Evolutionary conservation across 352 stramenopile genomes (phyloP), one percentile per base, ranked within the genome.

Genomic region (Poterioochromonas sp.): DNA sequence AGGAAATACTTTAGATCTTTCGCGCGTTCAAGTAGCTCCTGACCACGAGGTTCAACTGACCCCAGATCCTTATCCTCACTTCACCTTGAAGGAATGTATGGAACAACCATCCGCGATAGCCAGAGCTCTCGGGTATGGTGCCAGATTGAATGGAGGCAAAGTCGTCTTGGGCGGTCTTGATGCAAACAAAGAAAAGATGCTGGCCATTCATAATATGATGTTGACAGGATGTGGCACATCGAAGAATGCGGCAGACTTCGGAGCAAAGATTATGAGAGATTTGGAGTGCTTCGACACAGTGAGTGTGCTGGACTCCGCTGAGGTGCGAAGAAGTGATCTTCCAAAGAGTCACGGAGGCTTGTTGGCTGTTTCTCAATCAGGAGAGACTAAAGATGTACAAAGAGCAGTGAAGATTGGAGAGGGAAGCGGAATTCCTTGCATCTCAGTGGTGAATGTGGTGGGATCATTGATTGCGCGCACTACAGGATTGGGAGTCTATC

Each of bases 311-410:
- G 92, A 97, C 83, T 91, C 92, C 34, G 92, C 90, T 18, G 92
- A 97, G 83, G 90, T 86, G 41, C 54, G 78, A 73, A 58, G 77
- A 26, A 85, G 94, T 58, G 87, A 94, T 29, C 88, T 97, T 60
- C 83, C 90, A 0, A 90, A 90, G 73, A 88, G 90, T 69, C 84
- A 94, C 37, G 89, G 87, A 29, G 92, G 92, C 0, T 81, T 98
- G 41, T 86, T 99, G 41, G 94, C 97, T n/a, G 93, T 99, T 22
- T 98, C 91, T 58, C 95, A 99, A 85, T 96, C 89, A 35, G 95
- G 95, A 8, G 95, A 99, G 85, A 99, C 95, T 1, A 94, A 95
- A 80, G 95, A 99, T 83, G 94, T 97, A 18, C 90, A 93, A 47
- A 92, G 94, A 69, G 93, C 94, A 54, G 86, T 98, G 22, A 93